Base-by-base conservation (phyloP, 352 stramenopile genomes). In the Globisporangium echinulatum region DNA sequence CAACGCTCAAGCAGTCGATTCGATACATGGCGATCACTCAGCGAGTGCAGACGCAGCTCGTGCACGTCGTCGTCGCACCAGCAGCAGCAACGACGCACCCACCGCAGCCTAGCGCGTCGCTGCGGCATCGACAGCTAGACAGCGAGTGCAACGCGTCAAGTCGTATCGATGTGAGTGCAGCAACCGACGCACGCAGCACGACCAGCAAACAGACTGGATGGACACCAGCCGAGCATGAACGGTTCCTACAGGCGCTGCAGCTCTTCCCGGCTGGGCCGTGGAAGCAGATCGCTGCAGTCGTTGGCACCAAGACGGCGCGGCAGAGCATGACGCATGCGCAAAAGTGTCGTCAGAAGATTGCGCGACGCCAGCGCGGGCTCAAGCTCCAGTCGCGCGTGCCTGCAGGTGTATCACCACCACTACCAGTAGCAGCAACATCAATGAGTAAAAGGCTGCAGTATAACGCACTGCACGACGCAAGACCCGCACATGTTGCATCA, bases 321-420 rank as follows among this genome's bases (percentile, higher is more conserved):
- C 79, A 89, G 60, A 87, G 75, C 59, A 88, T 85, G 79, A 85
- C 75, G 11, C 82, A 91, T 69, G 82, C 82, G 53, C 79, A 92
- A 49, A 92, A 92, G 63, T 92, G 88, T 59, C 79, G 79, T 5
- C 77, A 92, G 70, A 92, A 92, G 68, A 79, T 88, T 64, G 72
- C 73, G 49, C 72, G 80, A 19, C 67, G 72, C 54, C 68, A 85
- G 63, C 79, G 79, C 43, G 57, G 49, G 39, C 55, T 60, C 55
- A 60, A 60, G 46, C 53, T 60, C 37, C 55, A 60, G n/a, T 19
- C 46, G 0, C 55, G 55, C 46, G 54, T 9, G 15, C 10, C 25
- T 14, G 55, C n/a, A 8, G 37, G 10, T 5, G 25, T 33, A 42
- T 14, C n/a, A 17, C 43, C 15, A 17, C 0, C 14, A 15, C 39